Base-by-base conservation (phyloP, 2,329 filamentous ascomycete species). In the Elsinoe fawcettii region DNA sequence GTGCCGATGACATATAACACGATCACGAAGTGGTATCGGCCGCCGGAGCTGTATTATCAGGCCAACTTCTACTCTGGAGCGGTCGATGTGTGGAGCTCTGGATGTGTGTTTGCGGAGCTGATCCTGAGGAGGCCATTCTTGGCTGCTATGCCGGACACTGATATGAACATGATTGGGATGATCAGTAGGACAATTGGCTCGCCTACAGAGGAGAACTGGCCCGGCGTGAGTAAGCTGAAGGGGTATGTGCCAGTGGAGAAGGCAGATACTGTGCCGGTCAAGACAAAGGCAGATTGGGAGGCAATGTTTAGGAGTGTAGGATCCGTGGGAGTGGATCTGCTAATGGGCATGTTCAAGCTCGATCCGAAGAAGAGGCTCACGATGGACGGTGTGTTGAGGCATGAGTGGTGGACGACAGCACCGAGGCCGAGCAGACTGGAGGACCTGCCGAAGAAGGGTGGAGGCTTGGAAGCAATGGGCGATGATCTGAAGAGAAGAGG, bases 11-110 rank as follows among this genome's bases (percentile, higher is more conserved):
- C 92, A 1, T 84, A 85, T 67, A 90, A 93, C 67, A 92, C 96
- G 62, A 95, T 99, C 70, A 99, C 93, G 16, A 84, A 90, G 62
- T 99, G 93, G 90, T 99, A 97, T 75, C 82, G 92, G 1, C 91
- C 93, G 0, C 91, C 91, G 0, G 93, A 99, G 76, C 81, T 99
- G 20, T 84, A 97, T 62, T 96, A 92, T 68, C 90, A 91, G 59
- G 90, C 90, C 2, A 82, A 84, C 58, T 88, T 93, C 73, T 99
- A 99, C 75, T 85, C 85, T 43, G 90, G 90, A 22, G 88, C 86
- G 5, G 93, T 96, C 18, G 93, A 99, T 69, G 79, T 99, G 59
- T 99, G 93, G 92, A 91, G 87, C 49, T 87, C 95, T 57, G 93
- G 90, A 51, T 84, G 89, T 68, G 90, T 99, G 9, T 93, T 99